These are phyloP conservation scores for Eucalyptus brandiana DNA, from an alignment of 345 rosid genomes.

Conservation along the genomic window DNA sequence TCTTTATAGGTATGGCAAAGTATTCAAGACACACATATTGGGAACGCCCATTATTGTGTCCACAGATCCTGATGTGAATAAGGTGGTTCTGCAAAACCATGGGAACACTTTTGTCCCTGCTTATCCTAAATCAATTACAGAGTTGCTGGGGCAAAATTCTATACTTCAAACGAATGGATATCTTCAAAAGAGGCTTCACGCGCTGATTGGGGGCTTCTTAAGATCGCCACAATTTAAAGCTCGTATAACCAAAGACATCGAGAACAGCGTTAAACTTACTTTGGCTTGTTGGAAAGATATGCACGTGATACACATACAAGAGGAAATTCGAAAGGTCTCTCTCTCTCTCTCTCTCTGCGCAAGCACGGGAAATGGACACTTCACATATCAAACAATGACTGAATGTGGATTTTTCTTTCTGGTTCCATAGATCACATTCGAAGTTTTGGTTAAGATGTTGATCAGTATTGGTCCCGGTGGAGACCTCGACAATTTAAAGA, in stretches of 20 bases:
- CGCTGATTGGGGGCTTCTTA: constrained; percentile 65
- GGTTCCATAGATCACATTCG: constrained; percentile 56
- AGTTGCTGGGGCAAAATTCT: constrained; percentile 62
- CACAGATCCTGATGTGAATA: constrained; percentile 89
- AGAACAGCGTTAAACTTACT: constrained; percentile 30
- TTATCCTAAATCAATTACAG: constrained; percentile 72
- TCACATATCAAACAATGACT: background rate
- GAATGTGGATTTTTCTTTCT: background rate
- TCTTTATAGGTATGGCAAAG: constrained; percentile 55
- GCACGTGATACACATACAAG: constrained; percentile 44
- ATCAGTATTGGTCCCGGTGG: constrained; percentile 60
- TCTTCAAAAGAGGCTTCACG: constrained; percentile 62
- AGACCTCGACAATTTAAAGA: constrained; percentile 51
- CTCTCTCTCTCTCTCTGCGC: background rate
- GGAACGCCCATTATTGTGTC: constrained; percentile 92
- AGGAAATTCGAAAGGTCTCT: constrained; percentile 61
- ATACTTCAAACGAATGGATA: constrained; percentile 75
- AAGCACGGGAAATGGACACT: background rate
- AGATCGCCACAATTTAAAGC: constrained; percentile 74
- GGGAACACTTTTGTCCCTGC: constrained; percentile 73
- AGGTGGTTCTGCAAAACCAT: constrained; percentile 77
- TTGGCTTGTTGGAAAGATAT: constrained; percentile 53
- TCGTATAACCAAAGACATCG: constrained; percentile 46
- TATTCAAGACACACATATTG: constrained; percentile 79
- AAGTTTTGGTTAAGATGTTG: constrained; percentile 58